Percentiles rank a stretch among this genome's conserved stretches.
Evolutionary conservation across 345 rosid genomes (phyloP).

Genomic region (Cardamine resedifolia): DNA sequence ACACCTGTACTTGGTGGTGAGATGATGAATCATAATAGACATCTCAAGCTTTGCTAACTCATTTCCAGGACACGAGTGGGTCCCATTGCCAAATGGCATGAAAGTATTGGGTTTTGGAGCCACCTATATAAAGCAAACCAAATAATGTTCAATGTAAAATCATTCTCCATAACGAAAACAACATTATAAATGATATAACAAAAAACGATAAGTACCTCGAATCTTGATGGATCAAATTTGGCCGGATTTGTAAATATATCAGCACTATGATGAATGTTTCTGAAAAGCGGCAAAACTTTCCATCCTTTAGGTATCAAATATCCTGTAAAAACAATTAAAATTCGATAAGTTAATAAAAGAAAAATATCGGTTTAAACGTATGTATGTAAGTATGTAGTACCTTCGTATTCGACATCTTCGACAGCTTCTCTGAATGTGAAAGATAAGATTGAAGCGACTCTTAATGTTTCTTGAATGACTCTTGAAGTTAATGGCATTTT

Average conservation of each 20-base stretch:
- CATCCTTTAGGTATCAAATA: conserved; percentile 92
- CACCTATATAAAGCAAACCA: conserved; percentile 42
- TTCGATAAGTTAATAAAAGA: background rate
- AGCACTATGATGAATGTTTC: conserved; percentile 83
- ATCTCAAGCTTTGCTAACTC: conserved; percentile 83
- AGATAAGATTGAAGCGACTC: conserved; percentile 82
- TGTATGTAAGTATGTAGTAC: conserved; percentile 39
- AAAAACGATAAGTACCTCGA: conserved; percentile 51
- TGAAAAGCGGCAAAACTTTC: conserved; percentile 87
- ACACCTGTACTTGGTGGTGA: conserved; percentile 89
- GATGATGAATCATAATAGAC: conserved; percentile 76
- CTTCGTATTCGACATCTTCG: conserved; percentile 82
- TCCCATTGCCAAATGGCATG: conserved; percentile 90
- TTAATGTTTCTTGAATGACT: conserved; percentile 82
- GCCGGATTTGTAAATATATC: conserved; percentile 65
- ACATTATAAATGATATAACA: background rate
- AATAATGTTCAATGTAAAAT: background rate
- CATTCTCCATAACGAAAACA: background rate
- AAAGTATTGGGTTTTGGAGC: conserved; percentile 82
- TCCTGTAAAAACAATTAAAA: conserved; percentile 43
- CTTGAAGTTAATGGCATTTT: conserved; percentile 74
- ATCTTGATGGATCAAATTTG: conserved; percentile 82
- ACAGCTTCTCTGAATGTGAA: conserved; percentile 95
- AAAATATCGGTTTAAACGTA: background rate
- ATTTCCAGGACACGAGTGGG: conserved; percentile 89